Evolutionary conservation across 805 yeast genomes (phyloP), one percentile per base, ranked within the genome.

Genomic region (Starmerella cellae): DNA sequence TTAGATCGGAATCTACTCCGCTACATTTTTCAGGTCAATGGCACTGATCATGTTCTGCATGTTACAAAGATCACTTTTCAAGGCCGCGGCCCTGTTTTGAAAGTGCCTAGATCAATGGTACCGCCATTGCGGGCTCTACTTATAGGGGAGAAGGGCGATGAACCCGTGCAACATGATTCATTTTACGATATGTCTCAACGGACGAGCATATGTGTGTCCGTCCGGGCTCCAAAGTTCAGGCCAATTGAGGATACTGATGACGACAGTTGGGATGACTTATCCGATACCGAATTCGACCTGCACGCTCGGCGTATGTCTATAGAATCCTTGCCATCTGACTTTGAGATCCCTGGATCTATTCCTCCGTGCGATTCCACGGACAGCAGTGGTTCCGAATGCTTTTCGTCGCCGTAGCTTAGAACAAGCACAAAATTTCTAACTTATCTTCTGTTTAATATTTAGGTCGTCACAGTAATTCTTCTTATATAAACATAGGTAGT

Each of bases 121-220:
- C 8, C 16, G 16, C 32, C 32, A 5, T 29, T 13, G 17, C 17
- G 16, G 17, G 6, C 11, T 6, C n/a, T 29, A 6, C 11, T 8
- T 8, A 13, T 13, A 8, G 28, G 28, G 11, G 32, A 29, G 11
- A 6, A 6, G 17, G 32, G 32, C 11, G 6, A 29, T 6, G 32
- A 29, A 14, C 8, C 16, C 9, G 10, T 29, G 6, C 32, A 29
- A 17, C 32, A 29, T 14, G 32, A 29, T 17, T 29, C 32, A 10
- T 29, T 9, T 14, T 29, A 9, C 32, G 32, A 29, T 14, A 5
- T 8, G 32, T 13, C 32, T 6, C 32, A 29, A 17, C 32, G 32
- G 32, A 6, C n/a, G 32, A 6, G 32, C 32, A n/a, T 17, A 21
- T 68, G 3, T 79, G 80, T 19, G 73, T 54, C 79, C 78, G 74